phyloP scores from a whole-genome alignment of 495 filamentous ascomycete genomes.

The Tuber brumale region DNA sequence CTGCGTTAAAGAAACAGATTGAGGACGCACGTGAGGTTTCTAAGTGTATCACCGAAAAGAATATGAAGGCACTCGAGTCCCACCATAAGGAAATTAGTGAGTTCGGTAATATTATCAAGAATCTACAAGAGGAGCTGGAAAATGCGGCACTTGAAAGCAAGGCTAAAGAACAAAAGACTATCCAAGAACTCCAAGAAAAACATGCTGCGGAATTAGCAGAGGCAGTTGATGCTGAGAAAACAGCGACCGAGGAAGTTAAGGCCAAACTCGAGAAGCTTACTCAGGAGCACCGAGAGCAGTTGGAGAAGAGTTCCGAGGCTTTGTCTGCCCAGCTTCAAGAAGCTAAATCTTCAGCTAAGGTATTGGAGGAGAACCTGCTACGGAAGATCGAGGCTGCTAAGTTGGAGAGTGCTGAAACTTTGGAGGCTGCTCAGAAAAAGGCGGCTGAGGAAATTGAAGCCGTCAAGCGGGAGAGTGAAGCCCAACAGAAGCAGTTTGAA shows the following conservation, averaged over 20 bases:
- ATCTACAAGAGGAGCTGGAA: constrained; percentile 47
- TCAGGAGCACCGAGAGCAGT: constrained; percentile 37
- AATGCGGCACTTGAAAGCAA: constrained; percentile 46
- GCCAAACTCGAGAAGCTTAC: constrained; percentile 33
- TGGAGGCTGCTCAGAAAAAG: constrained; percentile 21
- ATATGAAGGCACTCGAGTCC: constrained; percentile 42
- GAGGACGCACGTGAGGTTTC: constrained; percentile 41
- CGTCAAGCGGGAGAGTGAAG: constrained; percentile 20
- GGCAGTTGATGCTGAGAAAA: constrained; percentile 19
- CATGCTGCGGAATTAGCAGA: constrained; percentile 39
- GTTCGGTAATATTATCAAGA: constrained; percentile 46
- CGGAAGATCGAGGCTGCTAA: constrained; percentile 21
- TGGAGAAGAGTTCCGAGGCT: constrained; percentile 31
- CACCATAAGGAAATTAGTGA: constrained; percentile 43
- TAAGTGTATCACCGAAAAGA: constrained; percentile 43
- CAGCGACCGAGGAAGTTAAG: constrained; percentile 22
- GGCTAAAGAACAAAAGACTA: constrained; percentile 41
- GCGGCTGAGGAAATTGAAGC: constrained; percentile 24
- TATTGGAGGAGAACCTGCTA: constrained; percentile 27
- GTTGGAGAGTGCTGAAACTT: constrained; percentile 25
- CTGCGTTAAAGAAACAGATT: constrained; percentile 28
- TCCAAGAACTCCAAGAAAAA: constrained; percentile 46
- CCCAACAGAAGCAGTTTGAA: constrained; percentile 16
- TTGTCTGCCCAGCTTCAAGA: constrained; percentile 29
- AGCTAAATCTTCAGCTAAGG: constrained; percentile 17